phyloP scores from a whole-genome alignment of 2,329 filamentous ascomycete genomes.

The Venturia asperata region DNA sequence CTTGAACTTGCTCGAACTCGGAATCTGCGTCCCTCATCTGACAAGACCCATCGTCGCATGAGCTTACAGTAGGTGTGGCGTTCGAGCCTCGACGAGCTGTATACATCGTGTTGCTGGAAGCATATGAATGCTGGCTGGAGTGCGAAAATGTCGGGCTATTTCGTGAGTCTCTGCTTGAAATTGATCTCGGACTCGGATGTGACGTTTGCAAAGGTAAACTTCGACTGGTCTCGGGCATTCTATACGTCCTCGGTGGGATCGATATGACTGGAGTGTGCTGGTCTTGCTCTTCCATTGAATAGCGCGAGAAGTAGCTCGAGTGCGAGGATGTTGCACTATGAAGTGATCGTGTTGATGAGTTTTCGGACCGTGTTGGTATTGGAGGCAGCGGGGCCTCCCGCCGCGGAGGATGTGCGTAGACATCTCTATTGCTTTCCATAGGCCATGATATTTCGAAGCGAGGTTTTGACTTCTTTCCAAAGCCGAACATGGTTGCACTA shows the following conservation, averaged over 20 bases:
- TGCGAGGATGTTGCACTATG: neutral
- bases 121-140: neutral
- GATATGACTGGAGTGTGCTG: neutral
- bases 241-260: neutral
- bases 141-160: neutral
- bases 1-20: conserved; percentile 12
- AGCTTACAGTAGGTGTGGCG: neutral
- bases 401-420: neutral
- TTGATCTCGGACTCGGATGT: conserved; percentile 1
- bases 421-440: neutral
- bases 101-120: conserved; percentile 6
- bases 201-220: neutral
- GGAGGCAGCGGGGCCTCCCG: neutral
- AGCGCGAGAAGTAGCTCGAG: neutral
- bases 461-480: conserved; percentile 2
- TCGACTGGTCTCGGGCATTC: neutral
- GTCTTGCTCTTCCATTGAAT: neutral
- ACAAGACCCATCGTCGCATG: conserved; percentile 2
- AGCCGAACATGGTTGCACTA: conserved; percentile 4
- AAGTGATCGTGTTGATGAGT: neutral
- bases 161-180: neutral
- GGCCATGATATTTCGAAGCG: conserved; percentile 11
- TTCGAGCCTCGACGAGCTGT: conserved; percentile 1
- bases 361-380: neutral
- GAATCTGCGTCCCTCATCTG: neutral